Base-by-base conservation (phyloP, 352 stramenopile genomes). In the Aphanomyces stellatus region DNA sequence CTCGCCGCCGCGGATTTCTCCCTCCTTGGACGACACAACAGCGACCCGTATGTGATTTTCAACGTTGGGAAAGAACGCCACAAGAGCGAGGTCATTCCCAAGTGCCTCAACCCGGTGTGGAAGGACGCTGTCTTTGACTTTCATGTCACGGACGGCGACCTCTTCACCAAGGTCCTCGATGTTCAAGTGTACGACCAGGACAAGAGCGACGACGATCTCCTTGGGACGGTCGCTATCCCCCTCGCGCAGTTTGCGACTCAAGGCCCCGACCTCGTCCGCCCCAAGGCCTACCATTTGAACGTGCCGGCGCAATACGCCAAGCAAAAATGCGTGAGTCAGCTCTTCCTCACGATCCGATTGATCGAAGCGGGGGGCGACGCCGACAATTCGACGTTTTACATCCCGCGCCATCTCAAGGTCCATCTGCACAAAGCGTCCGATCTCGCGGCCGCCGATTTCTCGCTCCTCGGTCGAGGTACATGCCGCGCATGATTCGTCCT, bases 91-190 rank as follows among this genome's bases (percentile, higher is more conserved):
- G 55, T 64, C 24, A 27, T 64, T 6, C 22, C 37, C 35, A 43
- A 46, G 33, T 27, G 24, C 19, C 35, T 64, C 37, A 46, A 43
- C 37, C 55, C 55, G 6, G 40, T 51, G 33, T 64, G 55, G 55
- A 24, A 64, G 11, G 37, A 46, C 55, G 22, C 31, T 13, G 40
- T 51, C 3, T 64, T 51, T 24, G 55, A 64, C 33, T 64, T 64
- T 22, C 35, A 64, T 35, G 24, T 64, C 7, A 64, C 55, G 35
- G 33, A 64, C 10, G 55, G 55, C 33, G 55, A 64, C 27, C 24
- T 64, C 17, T 64, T 51, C 55, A 64, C 55, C 15, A 64, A 64
- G 40, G 55, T 64, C 25, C 37, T 64, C 17, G 55, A 64, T 27
- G 37, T 64, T n/a, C 55, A 64, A 30, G 55, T 64, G 33, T 51